Conservation (phyloP, 2,329 filamentous ascomycete genomes). For the Didymosphaeria variabile region DNA sequence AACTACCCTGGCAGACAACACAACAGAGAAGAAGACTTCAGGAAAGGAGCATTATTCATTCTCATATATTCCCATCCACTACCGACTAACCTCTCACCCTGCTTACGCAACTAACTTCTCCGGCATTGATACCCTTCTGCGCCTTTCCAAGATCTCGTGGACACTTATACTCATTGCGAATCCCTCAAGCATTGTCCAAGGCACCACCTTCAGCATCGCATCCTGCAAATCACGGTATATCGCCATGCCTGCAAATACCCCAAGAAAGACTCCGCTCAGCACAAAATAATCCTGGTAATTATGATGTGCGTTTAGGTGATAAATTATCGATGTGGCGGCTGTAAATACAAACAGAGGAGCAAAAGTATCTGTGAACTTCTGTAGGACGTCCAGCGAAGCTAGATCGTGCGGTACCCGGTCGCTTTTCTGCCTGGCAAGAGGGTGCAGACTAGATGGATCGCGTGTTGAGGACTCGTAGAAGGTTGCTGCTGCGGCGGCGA, state of each 20-base stretch:
- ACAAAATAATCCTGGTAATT: slow-evolving; percentile 8
- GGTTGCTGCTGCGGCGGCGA: background rate
- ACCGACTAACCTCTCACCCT: too few species aligned
- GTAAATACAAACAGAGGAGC: background rate
- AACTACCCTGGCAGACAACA: too few species aligned
- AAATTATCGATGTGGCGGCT: background rate
- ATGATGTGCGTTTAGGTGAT: slow-evolving; percentile 1
- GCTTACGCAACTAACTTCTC: too few species aligned
- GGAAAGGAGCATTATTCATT: too few species aligned
- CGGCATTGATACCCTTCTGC: too few species aligned
- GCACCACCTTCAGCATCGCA: slow-evolving; percentile 1
- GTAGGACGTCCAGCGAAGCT: background rate
- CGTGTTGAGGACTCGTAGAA: background rate
- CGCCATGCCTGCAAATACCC: background rate
- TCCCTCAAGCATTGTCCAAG: background rate
- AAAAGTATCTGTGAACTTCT: background rate
- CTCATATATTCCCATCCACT: too few species aligned
- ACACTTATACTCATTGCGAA: background rate
- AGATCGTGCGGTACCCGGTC: background rate
- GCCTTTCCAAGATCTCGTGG: background rate
- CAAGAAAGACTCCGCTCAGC: background rate
- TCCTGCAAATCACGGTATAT: slow-evolving; percentile 4
- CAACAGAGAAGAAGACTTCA: too few species aligned
- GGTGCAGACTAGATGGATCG: too few species aligned
- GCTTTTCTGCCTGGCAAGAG: background rate